These are phyloP conservation scores for Rhododendron ovatum DNA, from an alignment of 148 eudicot genomes.

Conservation along the genomic window DNA sequence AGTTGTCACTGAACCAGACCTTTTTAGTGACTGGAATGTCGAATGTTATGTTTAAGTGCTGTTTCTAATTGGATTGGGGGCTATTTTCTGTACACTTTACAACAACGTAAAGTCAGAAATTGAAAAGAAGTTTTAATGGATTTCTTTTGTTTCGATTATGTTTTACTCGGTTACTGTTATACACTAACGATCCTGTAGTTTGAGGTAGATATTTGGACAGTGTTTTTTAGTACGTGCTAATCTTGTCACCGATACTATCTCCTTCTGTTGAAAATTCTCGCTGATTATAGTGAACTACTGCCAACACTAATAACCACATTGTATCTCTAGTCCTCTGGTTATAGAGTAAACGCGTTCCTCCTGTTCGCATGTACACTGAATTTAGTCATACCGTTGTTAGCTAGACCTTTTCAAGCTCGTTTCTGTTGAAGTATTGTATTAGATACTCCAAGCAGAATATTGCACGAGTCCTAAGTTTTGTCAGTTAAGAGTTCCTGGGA, in stretches of 20 bases:
- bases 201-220: not conserved
- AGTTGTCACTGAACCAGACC: conserved; percentile 17
- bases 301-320: not conserved
- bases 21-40: conserved; percentile 20
- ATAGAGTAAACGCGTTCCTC: not conserved
- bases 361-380: not conserved
- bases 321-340: not conserved
- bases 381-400: not conserved
- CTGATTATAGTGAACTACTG: not conserved
- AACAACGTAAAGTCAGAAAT: conserved; percentile 16
- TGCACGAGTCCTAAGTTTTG: not conserved
- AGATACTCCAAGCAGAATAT: not conserved
- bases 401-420: conserved; percentile 14
- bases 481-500: not conserved
- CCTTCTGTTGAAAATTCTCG: not conserved
- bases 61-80: conserved; percentile 24
- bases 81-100: conserved; percentile 25
- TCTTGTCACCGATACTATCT: not conserved
- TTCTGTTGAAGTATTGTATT: not conserved
- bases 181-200: not conserved
- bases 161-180: not conserved
- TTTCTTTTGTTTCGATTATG: not conserved
- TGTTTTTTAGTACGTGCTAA: not conserved
- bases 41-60: conserved; percentile 11
- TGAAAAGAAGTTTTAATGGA: not conserved